Percentiles rank a stretch among this genome's conserved stretches.
Conservation (phyloP, 23 red algal species). For the Pyropia yezoensis region DNA sequence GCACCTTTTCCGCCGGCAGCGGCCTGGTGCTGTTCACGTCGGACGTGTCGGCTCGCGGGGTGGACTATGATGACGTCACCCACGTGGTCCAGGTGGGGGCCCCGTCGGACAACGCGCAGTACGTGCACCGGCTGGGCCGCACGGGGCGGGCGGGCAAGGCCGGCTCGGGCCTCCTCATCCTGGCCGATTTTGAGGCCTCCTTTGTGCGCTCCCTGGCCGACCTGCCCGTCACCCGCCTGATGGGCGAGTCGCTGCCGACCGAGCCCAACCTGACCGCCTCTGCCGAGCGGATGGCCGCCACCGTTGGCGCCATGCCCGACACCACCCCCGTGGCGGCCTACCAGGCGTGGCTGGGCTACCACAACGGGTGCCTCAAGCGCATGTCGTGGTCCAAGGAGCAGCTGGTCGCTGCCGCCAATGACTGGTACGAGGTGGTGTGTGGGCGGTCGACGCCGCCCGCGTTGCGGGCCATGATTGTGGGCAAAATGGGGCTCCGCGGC, state of each 20-base stretch:
- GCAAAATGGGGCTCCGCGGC: constrained; percentile 5
- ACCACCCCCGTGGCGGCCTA: not conserved
- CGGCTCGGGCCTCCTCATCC: constrained; percentile 26
- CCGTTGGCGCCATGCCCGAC: not conserved
- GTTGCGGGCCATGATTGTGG: not conserved
- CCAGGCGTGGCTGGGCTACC: constrained; percentile 3
- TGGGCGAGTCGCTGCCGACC: not conserved
- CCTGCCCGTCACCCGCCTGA: not conserved
- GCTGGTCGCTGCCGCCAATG: not conserved
- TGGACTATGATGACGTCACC: constrained; percentile 37
- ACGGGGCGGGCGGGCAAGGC: constrained; percentile 18
- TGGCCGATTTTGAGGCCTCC: constrained; percentile 11
- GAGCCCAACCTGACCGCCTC: not conserved
- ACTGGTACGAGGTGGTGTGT: not conserved
- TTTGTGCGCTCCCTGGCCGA: constrained; percentile 14
- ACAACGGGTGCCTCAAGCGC: not conserved
- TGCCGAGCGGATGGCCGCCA: not conserved
- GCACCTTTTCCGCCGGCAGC: constrained; percentile 8
- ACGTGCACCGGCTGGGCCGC: constrained; percentile 44
- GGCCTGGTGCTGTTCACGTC: constrained; percentile 17
- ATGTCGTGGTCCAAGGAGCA: not conserved
- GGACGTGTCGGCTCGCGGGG: constrained; percentile 43
- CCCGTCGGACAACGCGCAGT: constrained; percentile 29
- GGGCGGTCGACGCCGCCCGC: not conserved
- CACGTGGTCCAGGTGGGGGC: constrained; percentile 33